A percentile compares a stretch with the other conserved stretches of the same genome.
phyloP scores from a whole-genome alignment of 2,329 filamentous ascomycete species.

The Macrophomina phaseolina region DNA sequence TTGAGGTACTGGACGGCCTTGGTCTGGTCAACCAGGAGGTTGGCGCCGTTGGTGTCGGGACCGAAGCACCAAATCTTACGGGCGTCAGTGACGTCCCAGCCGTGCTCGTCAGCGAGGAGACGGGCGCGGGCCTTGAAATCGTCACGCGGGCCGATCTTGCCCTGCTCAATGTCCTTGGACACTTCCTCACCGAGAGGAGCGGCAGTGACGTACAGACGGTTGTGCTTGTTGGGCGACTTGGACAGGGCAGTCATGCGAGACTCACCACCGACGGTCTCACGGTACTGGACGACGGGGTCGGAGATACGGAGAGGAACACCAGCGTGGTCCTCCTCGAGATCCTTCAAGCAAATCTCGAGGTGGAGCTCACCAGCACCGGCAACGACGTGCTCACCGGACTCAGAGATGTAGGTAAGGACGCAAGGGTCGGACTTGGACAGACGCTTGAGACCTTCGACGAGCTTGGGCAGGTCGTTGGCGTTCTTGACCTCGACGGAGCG shows the following conservation, averaged over 20 bases:
- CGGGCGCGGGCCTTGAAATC: conserved; percentile 99
- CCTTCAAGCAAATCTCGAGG: conserved; percentile 99
- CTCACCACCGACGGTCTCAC: conserved; percentile 85
- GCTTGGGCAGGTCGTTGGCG: conserved; percentile 98
- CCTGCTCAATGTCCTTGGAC: conserved; percentile 83
- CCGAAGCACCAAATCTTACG: conserved; percentile 99
- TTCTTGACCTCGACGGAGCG: conserved; percentile 99
- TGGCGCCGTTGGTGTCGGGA: conserved; percentile 96
- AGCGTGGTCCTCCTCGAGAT: conserved; percentile 99
- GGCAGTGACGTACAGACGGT: conserved; percentile 97
- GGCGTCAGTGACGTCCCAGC: conserved; percentile 99
- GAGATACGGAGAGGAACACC: conserved; percentile 97
- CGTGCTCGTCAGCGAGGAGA: conserved; percentile 93
- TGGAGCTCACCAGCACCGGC: conserved; percentile 99
- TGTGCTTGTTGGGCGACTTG: conserved; percentile 99
- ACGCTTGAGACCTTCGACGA: conserved; percentile 99
- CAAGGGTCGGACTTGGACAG: conserved; percentile 99
- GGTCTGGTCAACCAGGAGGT: conserved; percentile 99
- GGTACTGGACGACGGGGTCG: conserved; percentile 97
- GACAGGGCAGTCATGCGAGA: conserved; percentile 97
- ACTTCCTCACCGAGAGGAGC: conserved; percentile 93
- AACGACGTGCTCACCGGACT: conserved; percentile 98
- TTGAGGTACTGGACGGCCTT: conserved; percentile 99
- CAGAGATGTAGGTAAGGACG: conserved; percentile 85
- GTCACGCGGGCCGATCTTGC: conserved; percentile 93